Percentiles rank a stretch among this genome's conserved stretches.
Conservation (phyloP, 1,139 yeast genomes). For the Protomyces pachydermus region DNA sequence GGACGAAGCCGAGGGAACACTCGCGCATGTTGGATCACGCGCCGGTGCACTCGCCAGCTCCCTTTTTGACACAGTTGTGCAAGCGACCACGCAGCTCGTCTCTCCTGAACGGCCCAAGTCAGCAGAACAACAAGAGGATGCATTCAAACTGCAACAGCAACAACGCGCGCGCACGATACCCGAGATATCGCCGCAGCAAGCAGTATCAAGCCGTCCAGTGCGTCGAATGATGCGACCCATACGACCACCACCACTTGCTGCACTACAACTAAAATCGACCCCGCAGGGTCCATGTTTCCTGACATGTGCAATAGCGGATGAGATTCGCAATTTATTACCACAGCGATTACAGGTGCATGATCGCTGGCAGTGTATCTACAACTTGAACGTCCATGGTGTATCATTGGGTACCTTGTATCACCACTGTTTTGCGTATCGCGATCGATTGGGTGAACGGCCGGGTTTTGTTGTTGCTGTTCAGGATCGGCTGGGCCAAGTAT, state of each 20-base stretch:
- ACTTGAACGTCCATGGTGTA: constrained; percentile 87
- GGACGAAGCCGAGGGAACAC: not conserved
- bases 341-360: constrained; percentile 47
- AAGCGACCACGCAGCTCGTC: not conserved
- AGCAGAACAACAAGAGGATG: not conserved
- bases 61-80: not conserved
- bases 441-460: constrained; percentile 34
- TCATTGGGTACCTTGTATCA: constrained; percentile 70
- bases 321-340: constrained; percentile 68
- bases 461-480: constrained; percentile 38
- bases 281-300: constrained; percentile 53
- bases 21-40: not conserved
- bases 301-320: constrained; percentile 59
- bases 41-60: not conserved
- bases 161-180: not conserved
- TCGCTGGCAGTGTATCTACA: constrained; percentile 68
- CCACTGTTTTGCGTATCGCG: constrained; percentile 40
- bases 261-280: constrained; percentile 45
- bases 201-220: not conserved
- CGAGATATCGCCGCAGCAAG: not conserved
- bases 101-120: not conserved
- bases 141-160: not conserved
- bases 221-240: constrained; percentile 14
- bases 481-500: constrained; percentile 51
- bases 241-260: constrained; percentile 45